A percentile compares a stretch with the other conserved stretches of the same genome.
These are phyloP conservation scores for Aspergillus pseudoglaucus DNA, from an alignment of 2,329 filamentous ascomycete species.

Conservation along the genomic window DNA sequence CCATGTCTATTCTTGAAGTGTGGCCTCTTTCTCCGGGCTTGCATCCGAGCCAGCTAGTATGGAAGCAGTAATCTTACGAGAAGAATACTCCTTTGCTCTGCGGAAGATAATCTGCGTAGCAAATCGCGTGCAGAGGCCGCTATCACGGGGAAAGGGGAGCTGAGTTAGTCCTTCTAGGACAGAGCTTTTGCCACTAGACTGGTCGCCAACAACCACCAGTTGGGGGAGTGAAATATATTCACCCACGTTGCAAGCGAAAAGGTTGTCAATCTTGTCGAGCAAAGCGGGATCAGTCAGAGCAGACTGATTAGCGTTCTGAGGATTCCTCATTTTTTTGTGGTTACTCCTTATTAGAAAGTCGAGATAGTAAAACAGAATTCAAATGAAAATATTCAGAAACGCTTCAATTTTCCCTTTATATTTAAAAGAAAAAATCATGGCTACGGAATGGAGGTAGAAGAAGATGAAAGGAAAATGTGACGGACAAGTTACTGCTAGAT, in stretches of 20 bases:
- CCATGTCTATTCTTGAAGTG: neutral
- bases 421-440: neutral
- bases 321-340: neutral
- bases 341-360: neutral
- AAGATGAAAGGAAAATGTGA: too few species aligned
- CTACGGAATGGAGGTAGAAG: neutral
- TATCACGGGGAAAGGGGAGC: conserved; percentile 23
- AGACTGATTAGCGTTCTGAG: neutral
- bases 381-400: neutral
- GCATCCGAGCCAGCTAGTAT: neutral
- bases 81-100: conserved; percentile 2
- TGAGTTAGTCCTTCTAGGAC: conserved; percentile 25
- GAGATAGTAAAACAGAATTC: neutral
- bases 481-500: too few species aligned
- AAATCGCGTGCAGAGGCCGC: conserved; percentile 26
- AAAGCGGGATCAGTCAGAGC: neutral
- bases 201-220: conserved; percentile 30
- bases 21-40: neutral
- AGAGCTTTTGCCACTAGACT: conserved; percentile 29
- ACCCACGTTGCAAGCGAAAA: conserved; percentile 1
- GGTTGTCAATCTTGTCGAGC: conserved; percentile 1
- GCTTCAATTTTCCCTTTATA: neutral
- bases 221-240: conserved; percentile 6
- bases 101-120: conserved; percentile 26
- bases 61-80: neutral